phyloP scores from a whole-genome alignment of 495 filamentous ascomycete genomes.

The Cercophora scortea region DNA sequence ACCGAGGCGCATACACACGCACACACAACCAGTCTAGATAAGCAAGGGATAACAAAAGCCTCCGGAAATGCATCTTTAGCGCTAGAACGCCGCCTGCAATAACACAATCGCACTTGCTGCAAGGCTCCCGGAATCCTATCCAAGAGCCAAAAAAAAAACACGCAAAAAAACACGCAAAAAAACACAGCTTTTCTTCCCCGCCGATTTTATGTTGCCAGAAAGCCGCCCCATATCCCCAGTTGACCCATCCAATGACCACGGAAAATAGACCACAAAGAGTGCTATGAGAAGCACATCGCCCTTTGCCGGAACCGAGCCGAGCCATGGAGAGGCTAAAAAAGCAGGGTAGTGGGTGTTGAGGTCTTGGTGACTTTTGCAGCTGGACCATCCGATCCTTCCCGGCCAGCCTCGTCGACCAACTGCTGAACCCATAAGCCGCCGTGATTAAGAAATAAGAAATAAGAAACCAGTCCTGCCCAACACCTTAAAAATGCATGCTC shows the following conservation, averaged over 20 bases:
- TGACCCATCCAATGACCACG: background rate
- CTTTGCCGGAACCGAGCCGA: background rate
- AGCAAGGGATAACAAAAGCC: no score
- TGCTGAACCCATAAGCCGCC: background rate
- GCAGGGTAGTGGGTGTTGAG: conserved; percentile 1
- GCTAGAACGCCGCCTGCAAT: conserved; percentile 6
- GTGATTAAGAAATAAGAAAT: background rate
- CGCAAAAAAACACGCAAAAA: background rate
- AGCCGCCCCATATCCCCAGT: background rate
- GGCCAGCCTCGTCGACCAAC: background rate
- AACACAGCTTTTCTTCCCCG: background rate
- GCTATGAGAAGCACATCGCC: background rate
- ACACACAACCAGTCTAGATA: no score
- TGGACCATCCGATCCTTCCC: background rate
- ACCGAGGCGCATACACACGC: no score
- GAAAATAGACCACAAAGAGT: background rate
- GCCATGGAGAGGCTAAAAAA: background rate
- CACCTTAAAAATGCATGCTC: conserved; percentile 25
- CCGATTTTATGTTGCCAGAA: conserved; percentile 6
- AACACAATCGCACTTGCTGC: background rate
- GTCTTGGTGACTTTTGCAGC: conserved; percentile 1
- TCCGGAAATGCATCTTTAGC: conserved; percentile 1
- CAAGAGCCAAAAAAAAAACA: conserved; percentile 1
- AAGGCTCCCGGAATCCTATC: background rate
- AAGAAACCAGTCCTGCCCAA: conserved; percentile 14